Conservation (phyloP, 352 stramenopile species). For the Phytophthora cactorum region DNA sequence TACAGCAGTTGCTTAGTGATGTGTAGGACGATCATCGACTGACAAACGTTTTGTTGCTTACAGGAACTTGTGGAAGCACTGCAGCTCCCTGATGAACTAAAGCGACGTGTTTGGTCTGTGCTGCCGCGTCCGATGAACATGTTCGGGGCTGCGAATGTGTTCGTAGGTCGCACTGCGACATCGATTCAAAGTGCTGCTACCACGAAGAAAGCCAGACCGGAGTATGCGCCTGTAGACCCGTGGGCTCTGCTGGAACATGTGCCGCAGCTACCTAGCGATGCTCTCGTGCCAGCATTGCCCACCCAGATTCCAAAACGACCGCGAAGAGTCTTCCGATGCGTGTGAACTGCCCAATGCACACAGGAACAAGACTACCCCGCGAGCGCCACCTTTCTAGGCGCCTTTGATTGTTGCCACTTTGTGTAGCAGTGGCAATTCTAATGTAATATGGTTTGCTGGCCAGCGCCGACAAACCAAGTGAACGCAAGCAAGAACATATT, state of each 20-base stretch:
- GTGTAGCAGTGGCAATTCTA: slow-evolving; percentile 21
- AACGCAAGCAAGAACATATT: slow-evolving; percentile 38
- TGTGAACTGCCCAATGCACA: slow-evolving; percentile 37
- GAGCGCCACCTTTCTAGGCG: slow-evolving; percentile 2
- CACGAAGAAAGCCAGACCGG: slow-evolving; percentile 24
- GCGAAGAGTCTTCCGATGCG: slow-evolving; percentile 74
- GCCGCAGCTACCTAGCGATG: slow-evolving; percentile 71
- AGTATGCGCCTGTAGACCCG: slow-evolving; percentile 64
- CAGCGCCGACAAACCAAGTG: slow-evolving; percentile 5
- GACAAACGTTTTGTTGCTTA: slow-evolving; percentile 21
- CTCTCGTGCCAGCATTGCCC: slow-evolving; percentile 45
- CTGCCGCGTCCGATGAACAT: slow-evolving; percentile 60
- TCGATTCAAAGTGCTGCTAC: slow-evolving; percentile 37
- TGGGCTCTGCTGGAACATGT: slow-evolving; percentile 82
- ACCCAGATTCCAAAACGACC: slow-evolving; percentile 60
- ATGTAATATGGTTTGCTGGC: slow-evolving; percentile 28
- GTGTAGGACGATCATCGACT: slow-evolving; percentile 8
- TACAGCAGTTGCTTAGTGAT: background rate
- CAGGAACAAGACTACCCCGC: background rate
- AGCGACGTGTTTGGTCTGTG: slow-evolving; percentile 72
- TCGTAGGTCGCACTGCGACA: slow-evolving; percentile 22
- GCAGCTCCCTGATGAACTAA: slow-evolving; percentile 59
- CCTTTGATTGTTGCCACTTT: slow-evolving; percentile 22
- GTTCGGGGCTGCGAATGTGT: slow-evolving; percentile 36
- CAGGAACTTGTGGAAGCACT: slow-evolving; percentile 79